These are phyloP conservation scores for Chiua sp. DNA, from an alignment of 1,284 basidiomycete genomes.

Conservation along the genomic window DNA sequence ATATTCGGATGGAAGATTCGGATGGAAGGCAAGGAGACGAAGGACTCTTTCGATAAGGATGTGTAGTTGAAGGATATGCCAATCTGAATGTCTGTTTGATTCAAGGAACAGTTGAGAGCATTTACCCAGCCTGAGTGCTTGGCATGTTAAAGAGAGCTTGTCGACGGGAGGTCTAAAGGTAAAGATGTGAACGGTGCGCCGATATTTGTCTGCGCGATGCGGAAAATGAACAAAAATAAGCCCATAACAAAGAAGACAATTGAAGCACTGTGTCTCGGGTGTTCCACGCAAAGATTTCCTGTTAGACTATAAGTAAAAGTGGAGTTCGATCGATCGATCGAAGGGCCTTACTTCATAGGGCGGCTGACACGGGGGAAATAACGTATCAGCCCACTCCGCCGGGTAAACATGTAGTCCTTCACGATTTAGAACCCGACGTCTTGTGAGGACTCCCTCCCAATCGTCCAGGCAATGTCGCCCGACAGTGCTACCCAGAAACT, in stretches of 20 bases:
- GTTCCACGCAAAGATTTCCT: neutral
- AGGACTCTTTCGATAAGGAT: too few species aligned
- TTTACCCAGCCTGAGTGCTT: too few species aligned
- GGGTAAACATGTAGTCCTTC: neutral
- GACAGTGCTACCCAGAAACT: slow-evolving; percentile 8
- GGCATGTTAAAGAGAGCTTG: too few species aligned
- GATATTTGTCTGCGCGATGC: neutral
- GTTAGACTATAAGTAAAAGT: neutral
- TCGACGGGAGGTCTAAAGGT: neutral
- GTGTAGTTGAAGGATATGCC: too few species aligned
- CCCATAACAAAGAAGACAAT: too few species aligned
- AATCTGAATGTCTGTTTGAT: too few species aligned
- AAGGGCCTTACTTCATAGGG: neutral
- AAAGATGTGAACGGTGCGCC: neutral
- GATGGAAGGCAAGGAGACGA: too few species aligned
- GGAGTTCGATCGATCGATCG: neutral
- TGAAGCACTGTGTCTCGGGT: too few species aligned
- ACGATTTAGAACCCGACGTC: neutral
- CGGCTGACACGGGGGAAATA: neutral
- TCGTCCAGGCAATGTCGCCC: slow-evolving; percentile 15
- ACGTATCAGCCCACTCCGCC: neutral
- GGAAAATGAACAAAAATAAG: neutral
- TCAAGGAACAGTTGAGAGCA: too few species aligned
- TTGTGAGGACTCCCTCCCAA: neutral
- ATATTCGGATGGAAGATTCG: too few species aligned